A percentile compares a stretch with the other conserved stretches of the same genome.
Conservation (phyloP, 345 rosid genomes). For the Eucalyptus marginata region DNA sequence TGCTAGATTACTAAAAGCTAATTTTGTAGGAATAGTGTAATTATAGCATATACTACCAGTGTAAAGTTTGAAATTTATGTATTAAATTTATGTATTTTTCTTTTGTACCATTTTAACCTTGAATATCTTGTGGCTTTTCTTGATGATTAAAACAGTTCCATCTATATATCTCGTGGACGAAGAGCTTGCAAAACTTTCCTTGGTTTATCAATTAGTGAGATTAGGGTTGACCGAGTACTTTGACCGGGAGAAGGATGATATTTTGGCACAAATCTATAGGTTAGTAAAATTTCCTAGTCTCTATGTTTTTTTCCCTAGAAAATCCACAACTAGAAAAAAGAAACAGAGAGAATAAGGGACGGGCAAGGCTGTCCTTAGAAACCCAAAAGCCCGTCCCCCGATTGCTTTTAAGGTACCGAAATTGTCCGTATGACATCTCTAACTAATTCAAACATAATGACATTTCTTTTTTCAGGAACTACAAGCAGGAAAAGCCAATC, state of each 20-base stretch:
- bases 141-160: conserved; percentile 28
- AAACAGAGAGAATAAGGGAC: no score
- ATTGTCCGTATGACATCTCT: background rate
- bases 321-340: background rate
- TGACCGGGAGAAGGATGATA: conserved; percentile 17
- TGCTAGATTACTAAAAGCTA: no score
- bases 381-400: no score
- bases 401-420: no score
- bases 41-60: background rate
- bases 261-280: conserved; percentile 22
- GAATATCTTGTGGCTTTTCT: background rate
- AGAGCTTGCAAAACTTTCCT: conserved; percentile 33
- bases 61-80: background rate
- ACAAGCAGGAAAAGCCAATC: background rate
- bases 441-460: background rate
- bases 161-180: conserved; percentile 32
- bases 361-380: no score
- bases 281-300: background rate
- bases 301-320: background rate
- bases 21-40: background rate
- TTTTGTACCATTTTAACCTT: background rate
- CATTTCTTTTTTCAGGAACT: background rate
- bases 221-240: conserved; percentile 45
- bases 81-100: background rate
- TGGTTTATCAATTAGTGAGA: conserved; percentile 36